Evolutionary conservation across 2,329 filamentous ascomycete species (phyloP), one percentile per base, ranked within the genome.

Genomic region (Coniosporium tulheliwenetii): DNA sequence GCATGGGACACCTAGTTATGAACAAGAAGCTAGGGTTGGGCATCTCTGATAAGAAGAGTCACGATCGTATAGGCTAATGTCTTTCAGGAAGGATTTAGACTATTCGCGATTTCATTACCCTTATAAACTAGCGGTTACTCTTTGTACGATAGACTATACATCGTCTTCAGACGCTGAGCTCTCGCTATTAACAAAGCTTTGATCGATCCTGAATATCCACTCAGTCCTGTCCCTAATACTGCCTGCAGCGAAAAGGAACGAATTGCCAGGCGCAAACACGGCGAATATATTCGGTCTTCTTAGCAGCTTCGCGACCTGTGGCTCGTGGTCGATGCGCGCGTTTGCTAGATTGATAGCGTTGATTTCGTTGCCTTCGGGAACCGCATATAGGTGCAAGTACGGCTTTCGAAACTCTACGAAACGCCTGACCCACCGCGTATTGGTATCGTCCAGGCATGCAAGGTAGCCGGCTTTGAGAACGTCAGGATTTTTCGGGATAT

Each of bases 121-220:
- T n/a, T n/a, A n/a, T n/a, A n/a, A n/a, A 26, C 19, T 26, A 26
- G 19, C 4, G 3, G 19, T 26, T 26, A 4, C 3, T 26, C 19
- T 26, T 26, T 26, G 7, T 3, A 26, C n/a, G n/a, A n/a, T n/a
- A 26, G 19, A 26, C 19, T 26, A 26, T 7, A 26, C 7, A 7
- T 26, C 7, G 7, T 26, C 19, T 26, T 26, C 19, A 26, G 19
- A 26, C 19, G 19, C 19, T 26, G 19, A 26, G 19, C 47, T 45
- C 34, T 45, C 45, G 41, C 50, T 52, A 15, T 49, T 56, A 51
- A 77, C 75, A 57, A 73, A 79, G 49, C 80, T 84, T 66, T 94
- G 82, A 61, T 98, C 91, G 50, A 98, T 85, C 53, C 82, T 81
- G 60, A 93, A 74, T 50, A 98, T 94, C 91, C 91, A 98, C 58